These are phyloP conservation scores for Fragaria ananassa DNA, from an alignment of 306 rosid species.

Conservation along the genomic window DNA sequence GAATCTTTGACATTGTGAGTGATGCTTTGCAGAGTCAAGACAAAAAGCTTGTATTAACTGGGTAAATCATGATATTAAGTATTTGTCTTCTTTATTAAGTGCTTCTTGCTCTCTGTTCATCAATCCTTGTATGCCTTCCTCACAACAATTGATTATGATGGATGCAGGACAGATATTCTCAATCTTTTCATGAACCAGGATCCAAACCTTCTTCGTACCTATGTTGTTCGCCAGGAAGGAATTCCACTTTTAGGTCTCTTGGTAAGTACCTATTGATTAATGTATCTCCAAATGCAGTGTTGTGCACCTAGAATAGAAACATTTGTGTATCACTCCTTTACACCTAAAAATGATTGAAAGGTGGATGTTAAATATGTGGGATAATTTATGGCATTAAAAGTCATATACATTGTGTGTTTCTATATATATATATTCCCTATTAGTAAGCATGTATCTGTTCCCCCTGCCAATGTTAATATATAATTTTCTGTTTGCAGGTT, in stretches of 20 bases:
- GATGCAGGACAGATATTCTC: constrained; percentile 99
- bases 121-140: constrained; percentile 17
- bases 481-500: constrained; percentile 48
- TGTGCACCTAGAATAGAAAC: constrained; percentile 7
- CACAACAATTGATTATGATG: constrained; percentile 48
- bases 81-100: constrained; percentile 21
- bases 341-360: not conserved
- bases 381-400: not conserved
- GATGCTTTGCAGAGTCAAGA: constrained; percentile 80
- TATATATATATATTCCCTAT: not conserved
- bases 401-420: not conserved
- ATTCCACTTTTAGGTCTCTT: constrained; percentile 71
- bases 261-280: constrained; percentile 42
- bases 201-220: constrained; percentile 87
- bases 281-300: constrained; percentile 10
- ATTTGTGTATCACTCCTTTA: not conserved
- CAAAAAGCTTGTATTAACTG: constrained; percentile 81
- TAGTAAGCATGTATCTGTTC: not conserved
- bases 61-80: constrained; percentile 51
- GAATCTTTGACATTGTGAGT: constrained; percentile 72
- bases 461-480: constrained; percentile 1
- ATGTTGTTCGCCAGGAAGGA: constrained; percentile 91
- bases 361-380: not conserved
- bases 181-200: constrained; percentile 95
- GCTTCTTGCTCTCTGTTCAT: constrained; percentile 12